Evolutionary conservation across 129 eudicot species (phyloP), one percentile per base, ranked within the genome.

Genomic region (Flaveria linearis): DNA sequence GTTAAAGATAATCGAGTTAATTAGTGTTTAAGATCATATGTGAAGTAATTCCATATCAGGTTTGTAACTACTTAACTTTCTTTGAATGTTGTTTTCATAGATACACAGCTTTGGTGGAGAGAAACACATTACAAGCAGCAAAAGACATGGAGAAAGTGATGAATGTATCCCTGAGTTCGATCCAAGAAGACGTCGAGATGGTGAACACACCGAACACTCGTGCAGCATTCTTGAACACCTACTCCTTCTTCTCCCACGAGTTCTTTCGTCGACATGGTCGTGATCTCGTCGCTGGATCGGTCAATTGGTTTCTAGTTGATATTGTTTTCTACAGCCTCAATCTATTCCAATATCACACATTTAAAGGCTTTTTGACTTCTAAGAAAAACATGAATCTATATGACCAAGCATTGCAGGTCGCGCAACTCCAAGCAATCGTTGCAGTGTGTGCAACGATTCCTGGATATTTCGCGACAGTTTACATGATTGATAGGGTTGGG

Each of bases 31-130:
- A 36, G 5, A 36, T 36, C 41, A 36, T 36, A 5, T 4, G 5
- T 36, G 41, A 36, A 36, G 41, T 36, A 7, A 36, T 36, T 36
- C 7, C 7, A 36, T 5, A 36, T 5, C 5, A 36, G 62, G 12
- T 55, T 20, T 20, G 11, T 10, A 58, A 57, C 36, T 10, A 17
- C 36, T 30, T 30, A 58, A 55, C 62, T 3, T 11, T 10, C 2
- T 22, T 2, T 58, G 42, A 28, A 61, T 61, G 17, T 13, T 61
- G 68, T 28, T 28, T 67, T 41, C 20, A 71, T 75, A 85, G 89
- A 70, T 87, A 62, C 82, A 87, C 92, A 25, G 92, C 89, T 70
- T 74, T 83, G 81, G 89, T 87, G 50, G 92, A 87, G 74, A 76
- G 63, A n/a, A 85, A 85, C 70, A 81, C 81, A 22, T 60, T 77